Evolutionary conservation across 805 yeast species (phyloP), one percentile per base, ranked within the genome.

Genomic region (Cyberlindnera xylosilytica): DNA sequence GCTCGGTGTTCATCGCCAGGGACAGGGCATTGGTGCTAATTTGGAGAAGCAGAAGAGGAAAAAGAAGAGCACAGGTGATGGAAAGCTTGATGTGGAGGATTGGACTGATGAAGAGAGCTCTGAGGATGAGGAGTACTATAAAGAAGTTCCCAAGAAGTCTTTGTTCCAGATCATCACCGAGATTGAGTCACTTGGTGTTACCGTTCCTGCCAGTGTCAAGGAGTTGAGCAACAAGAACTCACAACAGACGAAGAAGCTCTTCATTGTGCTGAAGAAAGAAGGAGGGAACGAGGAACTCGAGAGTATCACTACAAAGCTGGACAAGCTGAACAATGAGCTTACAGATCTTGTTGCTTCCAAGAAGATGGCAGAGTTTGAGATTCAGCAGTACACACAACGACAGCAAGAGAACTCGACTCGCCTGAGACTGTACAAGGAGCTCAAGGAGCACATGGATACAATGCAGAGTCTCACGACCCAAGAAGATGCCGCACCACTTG

Each of bases 1-100:
- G 47, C 83, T 86, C 3, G 73, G 74, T 40, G 59, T 76, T 23
- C 65, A 93, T 30, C 42, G 45, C 19, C 75, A 73, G 33, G 82
- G 87, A 1, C 63, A 78, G 16, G 97, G 97, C 3, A 72, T 89
- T 22, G 96, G 96, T 38, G 90, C 77, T 20, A 59, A 73, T 29
- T 51, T 63, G 44, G 49, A 15, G 52, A 51, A 24, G 47, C 50
- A 19, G 20, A 44, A 28, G 44, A 41, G 12, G 16, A 42, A n/a
- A 39, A 15, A 13, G 27, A 35, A 16, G 27, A 34, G 23, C 20
- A 7, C 7, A n/a, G 6, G 22, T 3, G 22, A 20, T 5, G 44
- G 39, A 9, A 36, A 46, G 19, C 34, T 36, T 2, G 32, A 36
- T 4, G 18, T 23, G 2, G 42, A 30, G 2, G 42, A 45, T 11